phyloP scores from a whole-genome alignment of 768 basidiomycete genomes.

The Suillus cothurnatus region DNA sequence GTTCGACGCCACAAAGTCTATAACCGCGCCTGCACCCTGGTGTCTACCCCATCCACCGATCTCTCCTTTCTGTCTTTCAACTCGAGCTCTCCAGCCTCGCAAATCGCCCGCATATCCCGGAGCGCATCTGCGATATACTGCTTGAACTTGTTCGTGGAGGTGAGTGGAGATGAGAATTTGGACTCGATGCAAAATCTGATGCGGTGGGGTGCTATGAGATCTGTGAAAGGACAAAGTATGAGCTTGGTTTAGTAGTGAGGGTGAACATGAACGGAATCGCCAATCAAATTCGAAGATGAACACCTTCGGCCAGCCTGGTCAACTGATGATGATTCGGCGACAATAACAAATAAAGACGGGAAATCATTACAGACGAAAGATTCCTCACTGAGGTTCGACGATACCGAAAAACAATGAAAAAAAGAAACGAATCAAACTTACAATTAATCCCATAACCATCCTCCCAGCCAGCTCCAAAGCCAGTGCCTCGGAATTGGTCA shows the following conservation, averaged over 20 bases:
- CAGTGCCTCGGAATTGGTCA: conserved; percentile 84
- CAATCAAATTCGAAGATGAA: conserved; percentile 18
- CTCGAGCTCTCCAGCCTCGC: conserved; percentile 21
- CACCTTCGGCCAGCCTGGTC: background rate
- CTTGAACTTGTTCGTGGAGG: conserved; percentile 74
- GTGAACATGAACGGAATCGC: background rate
- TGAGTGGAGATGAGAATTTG: conserved; percentile 68
- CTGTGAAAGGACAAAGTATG: conserved; percentile 43
- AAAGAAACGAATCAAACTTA: conserved; percentile 40
- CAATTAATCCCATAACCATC: conserved; percentile 97
- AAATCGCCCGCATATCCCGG: conserved; percentile 66
- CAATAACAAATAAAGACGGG: background rate
- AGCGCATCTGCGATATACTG: conserved; percentile 61
- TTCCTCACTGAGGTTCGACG: background rate
- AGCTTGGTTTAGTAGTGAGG: background rate
- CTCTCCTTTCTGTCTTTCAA: background rate
- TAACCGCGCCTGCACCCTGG: background rate
- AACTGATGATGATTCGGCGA: background rate
- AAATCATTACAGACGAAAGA: background rate
- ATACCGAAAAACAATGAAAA: background rate
- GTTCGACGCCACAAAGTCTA: background rate
- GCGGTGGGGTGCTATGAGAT: conserved; percentile 74
- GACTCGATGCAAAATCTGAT: conserved; percentile 95
- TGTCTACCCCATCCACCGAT: background rate
- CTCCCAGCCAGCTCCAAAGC: conserved; percentile 80